Evolutionary conservation across 495 filamentous ascomycete genomes (phyloP).

Genomic region (Cercophora sp.): DNA sequence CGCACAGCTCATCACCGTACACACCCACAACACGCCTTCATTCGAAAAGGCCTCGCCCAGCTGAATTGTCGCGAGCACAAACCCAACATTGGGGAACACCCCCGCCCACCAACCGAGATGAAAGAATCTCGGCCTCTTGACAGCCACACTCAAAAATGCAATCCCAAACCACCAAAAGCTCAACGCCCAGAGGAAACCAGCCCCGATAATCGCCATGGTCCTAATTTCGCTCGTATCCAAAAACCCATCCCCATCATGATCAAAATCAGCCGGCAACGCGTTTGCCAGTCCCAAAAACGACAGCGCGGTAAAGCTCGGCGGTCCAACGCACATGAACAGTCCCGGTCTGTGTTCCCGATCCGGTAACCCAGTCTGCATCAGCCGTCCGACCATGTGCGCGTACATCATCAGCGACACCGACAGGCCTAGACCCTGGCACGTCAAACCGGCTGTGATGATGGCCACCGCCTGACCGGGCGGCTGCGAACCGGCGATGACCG

Average conservation of each 20-base stretch:
- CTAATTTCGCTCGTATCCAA: conserved; percentile 31
- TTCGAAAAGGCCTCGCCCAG: conserved; percentile 44
- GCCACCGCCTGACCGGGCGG: conserved; percentile 34
- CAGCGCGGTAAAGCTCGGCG: conserved; percentile 57
- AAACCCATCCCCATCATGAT: conserved; percentile 28
- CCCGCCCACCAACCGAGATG: conserved; percentile 55
- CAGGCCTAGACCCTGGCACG: conserved; percentile 52
- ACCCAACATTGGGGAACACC: conserved; percentile 60
- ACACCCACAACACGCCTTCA: conserved; percentile 41
- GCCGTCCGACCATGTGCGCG: conserved; percentile 55
- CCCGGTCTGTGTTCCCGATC: conserved; percentile 48
- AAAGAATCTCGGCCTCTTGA: conserved; percentile 48
- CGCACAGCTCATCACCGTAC: conserved; percentile 49
- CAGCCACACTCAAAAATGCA: conserved; percentile 51
- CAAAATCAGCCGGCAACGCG: conserved; percentile 32
- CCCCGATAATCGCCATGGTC: conserved; percentile 50
- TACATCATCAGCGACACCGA: conserved; percentile 52
- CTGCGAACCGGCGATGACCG: conserved; percentile 41
- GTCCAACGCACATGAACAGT: conserved; percentile 70
- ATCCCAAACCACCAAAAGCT: conserved; percentile 73
- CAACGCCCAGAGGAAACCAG: conserved; percentile 69
- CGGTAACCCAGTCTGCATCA: conserved; percentile 58
- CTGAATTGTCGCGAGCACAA: conserved; percentile 47
- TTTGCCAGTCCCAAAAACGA: conserved; percentile 28
- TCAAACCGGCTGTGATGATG: conserved; percentile 48